Evolutionary conservation across 2,329 filamentous ascomycete genomes (phyloP).

Genomic region (Whalleya microplaca): DNA sequence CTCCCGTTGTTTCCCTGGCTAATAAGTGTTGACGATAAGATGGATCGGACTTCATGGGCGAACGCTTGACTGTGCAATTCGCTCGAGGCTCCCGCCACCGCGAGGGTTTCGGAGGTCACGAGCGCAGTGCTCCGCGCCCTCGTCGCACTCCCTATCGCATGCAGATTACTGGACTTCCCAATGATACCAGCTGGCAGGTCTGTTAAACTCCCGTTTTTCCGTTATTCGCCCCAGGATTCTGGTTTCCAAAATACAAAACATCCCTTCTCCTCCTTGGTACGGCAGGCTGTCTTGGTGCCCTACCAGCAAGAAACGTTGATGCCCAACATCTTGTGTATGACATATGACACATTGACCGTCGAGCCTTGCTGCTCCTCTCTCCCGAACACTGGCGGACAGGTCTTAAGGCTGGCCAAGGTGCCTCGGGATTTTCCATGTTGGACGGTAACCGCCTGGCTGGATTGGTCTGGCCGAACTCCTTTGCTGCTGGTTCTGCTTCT

Average conservation of each 20-base stretch:
- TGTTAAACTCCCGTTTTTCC: constrained; percentile 69
- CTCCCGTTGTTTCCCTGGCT: constrained; percentile 40
- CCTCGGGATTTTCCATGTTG: constrained; percentile 36
- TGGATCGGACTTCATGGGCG: constrained; percentile 97
- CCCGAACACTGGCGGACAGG: constrained; percentile 33
- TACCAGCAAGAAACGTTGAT: constrained; percentile 32
- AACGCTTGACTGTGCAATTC: constrained; percentile 97
- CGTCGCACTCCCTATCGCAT: constrained; percentile 95
- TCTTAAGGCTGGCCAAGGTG: constrained; percentile 37
- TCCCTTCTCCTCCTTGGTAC: constrained; percentile 32
- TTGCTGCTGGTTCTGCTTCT: constrained; percentile 40
- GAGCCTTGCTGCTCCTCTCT: constrained; percentile 23
- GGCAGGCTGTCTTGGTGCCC: constrained; percentile 32
- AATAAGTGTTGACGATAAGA: constrained; percentile 59
- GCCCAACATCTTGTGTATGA: constrained; percentile 27
- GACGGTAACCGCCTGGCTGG: constrained; percentile 34
- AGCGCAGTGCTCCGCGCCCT: constrained; percentile 71
- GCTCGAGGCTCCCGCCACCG: constrained; percentile 78
- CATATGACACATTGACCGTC: constrained; percentile 26
- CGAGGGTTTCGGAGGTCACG: constrained; percentile 54
- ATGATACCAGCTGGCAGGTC: constrained; percentile 99
- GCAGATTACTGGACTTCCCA: constrained; percentile 95
- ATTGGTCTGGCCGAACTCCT: constrained; percentile 39
- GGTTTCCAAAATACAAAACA: constrained; percentile 33
- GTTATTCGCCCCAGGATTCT: constrained; percentile 44